Evolutionary conservation across 2,329 filamentous ascomycete genomes (phyloP).

Genomic region (Claviceps sp.): DNA sequence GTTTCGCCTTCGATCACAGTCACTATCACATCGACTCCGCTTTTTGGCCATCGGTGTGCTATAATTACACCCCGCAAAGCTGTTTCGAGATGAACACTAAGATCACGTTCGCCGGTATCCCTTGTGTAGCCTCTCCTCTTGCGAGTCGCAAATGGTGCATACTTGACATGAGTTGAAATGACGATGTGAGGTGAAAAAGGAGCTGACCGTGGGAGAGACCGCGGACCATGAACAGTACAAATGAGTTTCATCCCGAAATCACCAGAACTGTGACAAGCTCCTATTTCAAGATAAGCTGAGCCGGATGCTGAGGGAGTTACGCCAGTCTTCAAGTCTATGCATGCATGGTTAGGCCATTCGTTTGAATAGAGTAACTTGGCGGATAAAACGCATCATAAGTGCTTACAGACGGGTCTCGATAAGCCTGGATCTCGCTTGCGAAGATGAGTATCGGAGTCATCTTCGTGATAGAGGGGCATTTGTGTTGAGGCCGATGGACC

Average conservation of each 20-base stretch:
- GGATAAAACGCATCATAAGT: not conserved
- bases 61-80: conserved; percentile 82
- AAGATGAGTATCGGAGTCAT: conserved; percentile 35
- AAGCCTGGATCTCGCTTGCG: conserved; percentile 42
- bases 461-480: conserved; percentile 55
- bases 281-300: conserved; percentile 71
- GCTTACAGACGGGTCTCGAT: conserved; percentile 45
- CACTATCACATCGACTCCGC: conserved; percentile 86
- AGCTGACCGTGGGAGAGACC: conserved; percentile 76
- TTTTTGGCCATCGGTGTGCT: conserved; percentile 96
- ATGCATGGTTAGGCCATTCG: not conserved
- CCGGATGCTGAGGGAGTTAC: conserved; percentile 88
- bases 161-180: conserved; percentile 88
- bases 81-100: conserved; percentile 83
- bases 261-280: conserved; percentile 31
- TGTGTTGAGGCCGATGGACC: conserved; percentile 66
- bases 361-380: not conserved
- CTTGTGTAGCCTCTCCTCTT: conserved; percentile 74
- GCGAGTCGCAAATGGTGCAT: conserved; percentile 82
- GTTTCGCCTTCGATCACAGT: conserved; percentile 91
- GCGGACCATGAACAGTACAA: conserved; percentile 85
- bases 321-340: conserved; percentile 72
- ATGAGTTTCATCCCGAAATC: conserved; percentile 73
- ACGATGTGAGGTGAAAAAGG: conserved; percentile 89
- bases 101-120: conserved; percentile 74